A percentile compares a stretch with the other conserved stretches of the same genome.
Conservation (phyloP, 345 rosid species). For the Syzygium oleosum region DNA sequence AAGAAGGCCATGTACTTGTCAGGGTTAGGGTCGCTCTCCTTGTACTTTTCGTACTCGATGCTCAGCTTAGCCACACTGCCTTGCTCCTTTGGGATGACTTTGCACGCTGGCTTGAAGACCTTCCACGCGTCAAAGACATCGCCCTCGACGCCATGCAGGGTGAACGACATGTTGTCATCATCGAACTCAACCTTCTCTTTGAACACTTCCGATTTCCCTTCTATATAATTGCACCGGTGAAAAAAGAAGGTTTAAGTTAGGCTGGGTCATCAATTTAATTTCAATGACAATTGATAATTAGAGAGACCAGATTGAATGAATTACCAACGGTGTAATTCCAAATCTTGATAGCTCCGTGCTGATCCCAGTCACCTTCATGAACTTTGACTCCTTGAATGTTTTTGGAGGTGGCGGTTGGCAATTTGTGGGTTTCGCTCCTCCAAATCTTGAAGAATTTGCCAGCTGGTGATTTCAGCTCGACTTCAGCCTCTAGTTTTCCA, state of each 20-base stretch:
- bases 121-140: slow-evolving; percentile 17
- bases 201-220: slow-evolving; percentile 11
- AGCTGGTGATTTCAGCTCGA: slow-evolving; percentile 17
- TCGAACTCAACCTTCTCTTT: slow-evolving; percentile 17
- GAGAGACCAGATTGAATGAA: neutral
- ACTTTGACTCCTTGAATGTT: slow-evolving; percentile 11
- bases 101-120: slow-evolving; percentile 1
- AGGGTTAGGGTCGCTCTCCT: slow-evolving; percentile 7
- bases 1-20: slow-evolving; percentile 6
- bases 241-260: neutral
- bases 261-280: neutral
- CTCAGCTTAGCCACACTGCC: neutral
- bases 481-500: slow-evolving; percentile 6
- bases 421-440: neutral
- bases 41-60: slow-evolving; percentile 19
- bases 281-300: neutral
- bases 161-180: slow-evolving; percentile 8
- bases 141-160: slow-evolving; percentile 17
- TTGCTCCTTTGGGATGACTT: neutral
- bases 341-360: slow-evolving; percentile 13
- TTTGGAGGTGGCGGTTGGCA: slow-evolving; percentile 6
- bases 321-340: slow-evolving; percentile 10
- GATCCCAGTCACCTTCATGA: slow-evolving; percentile 29
- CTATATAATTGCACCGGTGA: neutral
- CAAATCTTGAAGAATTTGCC: slow-evolving; percentile 9